A percentile compares a stretch with the other conserved stretches of the same genome.
These are phyloP conservation scores for Silene noctiflora DNA, from an alignment of 179 eudicot species.

Conservation along the genomic window DNA sequence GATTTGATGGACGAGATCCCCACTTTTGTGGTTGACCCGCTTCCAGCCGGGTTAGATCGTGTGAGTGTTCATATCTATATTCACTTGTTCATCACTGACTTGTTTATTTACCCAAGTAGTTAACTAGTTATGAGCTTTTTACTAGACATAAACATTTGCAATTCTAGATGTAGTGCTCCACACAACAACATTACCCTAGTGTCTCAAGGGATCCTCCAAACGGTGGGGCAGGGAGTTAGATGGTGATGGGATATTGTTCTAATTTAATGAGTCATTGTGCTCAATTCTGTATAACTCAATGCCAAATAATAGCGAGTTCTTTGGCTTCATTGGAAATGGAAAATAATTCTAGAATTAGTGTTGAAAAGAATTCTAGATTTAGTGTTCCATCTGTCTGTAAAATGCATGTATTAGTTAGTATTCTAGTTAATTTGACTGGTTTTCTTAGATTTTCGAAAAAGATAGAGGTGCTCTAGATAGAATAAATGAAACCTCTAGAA, in stretches of 20 bases:
- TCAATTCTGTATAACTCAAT: too few relatives aligned
- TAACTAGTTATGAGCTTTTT: too few relatives aligned
- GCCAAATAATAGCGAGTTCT: too few relatives aligned
- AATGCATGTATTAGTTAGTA: background rate
- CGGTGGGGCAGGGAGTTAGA: background rate
- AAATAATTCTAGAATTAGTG: too few relatives aligned
- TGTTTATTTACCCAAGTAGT: background rate
- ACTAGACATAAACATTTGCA: background rate
- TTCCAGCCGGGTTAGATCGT: constrained; percentile 79
- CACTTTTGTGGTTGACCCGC: constrained; percentile 75
- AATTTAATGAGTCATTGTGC: too few relatives aligned
- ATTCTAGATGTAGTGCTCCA: background rate
- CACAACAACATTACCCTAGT: background rate
- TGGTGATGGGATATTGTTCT: too few relatives aligned
- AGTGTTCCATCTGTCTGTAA: background rate
- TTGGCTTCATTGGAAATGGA: too few relatives aligned
- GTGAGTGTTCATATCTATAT: constrained; percentile 38
- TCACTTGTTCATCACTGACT: background rate
- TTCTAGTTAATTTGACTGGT: background rate
- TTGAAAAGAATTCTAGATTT: too few relatives aligned
- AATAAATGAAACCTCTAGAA: background rate
- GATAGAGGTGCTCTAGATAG: background rate
- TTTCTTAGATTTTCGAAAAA: background rate
- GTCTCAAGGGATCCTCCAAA: background rate
- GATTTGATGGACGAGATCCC: constrained; percentile 88